Evolutionary conservation across 768 basidiomycete genomes (phyloP), one percentile per base, ranked within the genome.

Genomic region (Lactarius psammicola): DNA sequence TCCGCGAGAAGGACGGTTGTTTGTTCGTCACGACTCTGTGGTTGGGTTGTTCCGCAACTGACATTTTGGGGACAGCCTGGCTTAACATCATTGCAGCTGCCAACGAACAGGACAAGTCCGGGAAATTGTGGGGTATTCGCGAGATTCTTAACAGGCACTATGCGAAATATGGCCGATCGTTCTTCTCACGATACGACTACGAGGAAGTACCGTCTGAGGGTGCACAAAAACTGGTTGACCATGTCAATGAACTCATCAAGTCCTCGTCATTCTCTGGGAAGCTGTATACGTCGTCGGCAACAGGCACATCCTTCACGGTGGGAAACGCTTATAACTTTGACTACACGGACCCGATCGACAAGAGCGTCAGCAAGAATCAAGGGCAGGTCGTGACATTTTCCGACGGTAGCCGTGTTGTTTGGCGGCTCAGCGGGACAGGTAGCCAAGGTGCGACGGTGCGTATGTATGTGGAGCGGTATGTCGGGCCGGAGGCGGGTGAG

Each of bases 161-260:
- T 79, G 82, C 84, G 68, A 87, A 84, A 72, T 98, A 99, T 77
- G 97, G 97, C 53, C 93, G 97, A 66, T 94, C 89, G 56, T 98
- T 97, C 87, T 99, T 99, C 84, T 95, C 92, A 71, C 90, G 95
- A 68, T 98, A 99, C 78, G 97, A 99, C 79, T 99, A 99, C 80
- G 97, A 99, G 75, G 97, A 98, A 76, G 94, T 97, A 55, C 83
- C 92, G 2, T 94, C 95, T 0, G 91, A 90, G 42, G 93, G 91
- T 36, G 97, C 97, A 54, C 85, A 92, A 72, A 86, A 87, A 67
- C 81, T 99, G 69, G 94, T 98, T 73, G 83, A 82, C 38, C 81
- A 87, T 73, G 79, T 99, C 74, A 86, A 95, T 75, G 77, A 81
- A 11, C 84, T 86, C 42, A 86, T 96, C 76, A 79, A 84, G 66